Evolutionary conservation across 345 rosid genomes (phyloP).

Genomic region (Eucalyptus curtisii): DNA sequence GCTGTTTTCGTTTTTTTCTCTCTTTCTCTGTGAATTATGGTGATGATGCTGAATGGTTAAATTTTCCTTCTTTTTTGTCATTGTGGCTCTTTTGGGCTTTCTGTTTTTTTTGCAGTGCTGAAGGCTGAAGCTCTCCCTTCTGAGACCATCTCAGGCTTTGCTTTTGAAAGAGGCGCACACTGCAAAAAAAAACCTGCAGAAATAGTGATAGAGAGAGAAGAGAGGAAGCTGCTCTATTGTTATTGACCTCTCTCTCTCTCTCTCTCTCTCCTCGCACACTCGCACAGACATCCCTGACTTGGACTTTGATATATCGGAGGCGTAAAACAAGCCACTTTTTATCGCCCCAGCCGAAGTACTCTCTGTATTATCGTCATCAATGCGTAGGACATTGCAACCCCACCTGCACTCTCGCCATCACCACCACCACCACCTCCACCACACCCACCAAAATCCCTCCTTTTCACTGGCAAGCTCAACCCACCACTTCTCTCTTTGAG

Average conservation of each 20-base stretch:
- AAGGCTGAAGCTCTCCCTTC: constrained; percentile 10
- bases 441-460: not conserved
- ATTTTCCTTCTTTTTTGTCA: not conserved
- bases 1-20: not conserved
- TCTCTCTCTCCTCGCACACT: not conserved
- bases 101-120: constrained; percentile 12
- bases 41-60: not conserved
- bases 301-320: constrained; percentile 62
- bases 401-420: constrained; percentile 13
- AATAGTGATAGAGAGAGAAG: constrained; percentile 17
- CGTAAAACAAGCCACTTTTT: constrained; percentile 22
- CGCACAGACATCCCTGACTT: constrained; percentile 41
- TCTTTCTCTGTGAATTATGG: not conserved
- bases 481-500: not conserved
- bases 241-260: not conserved
- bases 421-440: constrained; percentile 12
- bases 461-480: not conserved
- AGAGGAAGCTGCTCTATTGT: not conserved
- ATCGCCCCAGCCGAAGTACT: constrained; percentile 25
- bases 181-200: constrained; percentile 44
- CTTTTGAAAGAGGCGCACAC: constrained; percentile 2
- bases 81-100: not conserved
- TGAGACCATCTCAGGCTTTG: constrained; percentile 22
- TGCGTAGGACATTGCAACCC: constrained; percentile 39
- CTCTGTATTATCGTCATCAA: constrained; percentile 42